Base-by-base conservation (phyloP, 1,284 basidiomycete species). In the Ustilago vetiveriae region DNA sequence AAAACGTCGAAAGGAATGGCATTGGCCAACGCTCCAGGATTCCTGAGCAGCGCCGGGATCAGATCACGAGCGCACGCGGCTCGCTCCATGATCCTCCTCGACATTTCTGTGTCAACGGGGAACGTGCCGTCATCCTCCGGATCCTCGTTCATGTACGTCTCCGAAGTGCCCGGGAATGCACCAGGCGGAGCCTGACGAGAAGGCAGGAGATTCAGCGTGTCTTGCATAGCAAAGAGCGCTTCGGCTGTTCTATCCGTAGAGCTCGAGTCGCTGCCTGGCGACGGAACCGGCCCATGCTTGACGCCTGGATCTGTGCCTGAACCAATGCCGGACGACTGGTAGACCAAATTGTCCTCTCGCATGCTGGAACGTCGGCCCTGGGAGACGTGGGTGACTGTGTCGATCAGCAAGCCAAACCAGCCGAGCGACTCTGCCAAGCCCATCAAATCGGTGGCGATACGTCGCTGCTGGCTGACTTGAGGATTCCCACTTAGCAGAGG, bases 331-430 rank as follows among this genome's bases (percentile, higher is more conserved):
- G 45, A 44, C 0, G 54, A 47, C 29, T 64, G 59, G 24, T 62
- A 67, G 6, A 72, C 55, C 21, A 72, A 23, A 19, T 47, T 55
- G 46, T 72, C 69, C 33, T 68, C 69, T 5, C 59, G 47, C 58
- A 72, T 63, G 30, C 54, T 60, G 6, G 59, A 64, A 3, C 59
- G 49, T n/a, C 69, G 54, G 3, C 59, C 55, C 17, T 66, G 64
- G 3, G 55, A 59, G 3, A 72, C 69, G 35, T 63, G 59, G 17
- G 69, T 62, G 2, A 72, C 69, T 1, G 69, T 72, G 26, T 72
- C 69, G 45, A 72, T 67, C 30, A 72, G 22, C 30, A 72, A 29
- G 2, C 69, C 69, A 19, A 72, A 72, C 69, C 69, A 72, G 16
- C 69, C 69, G 3, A 72, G 35, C 13, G 64, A 63, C 16, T 72